A percentile compares a stretch with the other conserved stretches of the same genome.
phyloP scores from a whole-genome alignment of 352 stramenopile species.

The Globisporangium echinulatum region DNA sequence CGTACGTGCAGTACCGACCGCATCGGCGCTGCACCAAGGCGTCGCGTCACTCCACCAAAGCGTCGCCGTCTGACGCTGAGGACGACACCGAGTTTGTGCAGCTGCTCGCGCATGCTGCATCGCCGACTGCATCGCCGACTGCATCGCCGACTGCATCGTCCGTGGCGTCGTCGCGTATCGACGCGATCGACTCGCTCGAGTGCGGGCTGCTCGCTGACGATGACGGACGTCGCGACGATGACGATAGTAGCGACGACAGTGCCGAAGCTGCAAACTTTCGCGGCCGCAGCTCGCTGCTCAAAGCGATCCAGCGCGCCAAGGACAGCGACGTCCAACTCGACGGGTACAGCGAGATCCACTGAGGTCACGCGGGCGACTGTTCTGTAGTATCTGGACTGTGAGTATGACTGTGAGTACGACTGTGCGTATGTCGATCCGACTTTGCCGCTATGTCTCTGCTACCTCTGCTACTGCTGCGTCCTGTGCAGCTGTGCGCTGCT shows the following conservation, averaged over 20 bases:
- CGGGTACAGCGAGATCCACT: slow-evolving; percentile 26
- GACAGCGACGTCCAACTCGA: slow-evolving; percentile 14
- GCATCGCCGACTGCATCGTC: background rate
- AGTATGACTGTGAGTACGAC: background rate
- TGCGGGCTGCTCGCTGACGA: slow-evolving; percentile 10
- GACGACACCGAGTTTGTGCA: slow-evolving; percentile 10
- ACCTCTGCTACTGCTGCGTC: slow-evolving; percentile 11
- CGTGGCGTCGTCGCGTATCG: background rate
- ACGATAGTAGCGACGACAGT: background rate
- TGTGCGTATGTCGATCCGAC: background rate
- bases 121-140: too few relatives aligned
- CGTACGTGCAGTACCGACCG: slow-evolving; percentile 18
- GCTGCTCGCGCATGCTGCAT: slow-evolving; percentile 6
- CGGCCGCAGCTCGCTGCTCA: slow-evolving; percentile 15
- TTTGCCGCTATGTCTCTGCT: too few relatives aligned
- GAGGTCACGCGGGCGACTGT: background rate
- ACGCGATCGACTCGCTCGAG: slow-evolving; percentile 12
- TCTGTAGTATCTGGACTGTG: too few relatives aligned
- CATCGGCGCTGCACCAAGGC: background rate
- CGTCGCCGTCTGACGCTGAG: slow-evolving; percentile 6
- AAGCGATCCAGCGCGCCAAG: slow-evolving; percentile 25
- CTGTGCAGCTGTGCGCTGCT: slow-evolving; percentile 17
- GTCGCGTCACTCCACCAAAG: background rate
- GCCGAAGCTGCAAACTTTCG: background rate
- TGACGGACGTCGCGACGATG: background rate